phyloP scores from a whole-genome alignment of 495 filamentous ascomycete genomes.

The Coniosporium apollinis region DNA sequence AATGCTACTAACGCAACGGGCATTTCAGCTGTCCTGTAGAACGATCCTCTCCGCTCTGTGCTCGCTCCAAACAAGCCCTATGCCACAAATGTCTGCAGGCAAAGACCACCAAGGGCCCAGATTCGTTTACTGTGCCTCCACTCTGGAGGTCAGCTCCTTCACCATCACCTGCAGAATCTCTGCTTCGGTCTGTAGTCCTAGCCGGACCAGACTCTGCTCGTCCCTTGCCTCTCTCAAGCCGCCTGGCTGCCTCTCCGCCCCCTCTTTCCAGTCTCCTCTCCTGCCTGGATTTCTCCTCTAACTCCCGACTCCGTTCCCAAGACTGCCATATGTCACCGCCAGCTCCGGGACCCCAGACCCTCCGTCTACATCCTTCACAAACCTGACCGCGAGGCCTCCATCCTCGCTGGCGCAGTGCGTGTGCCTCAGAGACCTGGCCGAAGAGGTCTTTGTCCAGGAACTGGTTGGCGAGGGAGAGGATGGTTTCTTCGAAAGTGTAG shows the following conservation, averaged over 20 bases:
- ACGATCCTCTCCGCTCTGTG: too few species aligned
- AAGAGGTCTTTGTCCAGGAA: slow-evolving; percentile 85
- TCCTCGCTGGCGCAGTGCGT: slow-evolving; percentile 60
- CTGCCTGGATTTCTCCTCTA: slow-evolving; percentile 18
- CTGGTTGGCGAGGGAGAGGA: slow-evolving; percentile 67
- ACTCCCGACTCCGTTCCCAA: slow-evolving; percentile 51
- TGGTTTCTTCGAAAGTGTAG: slow-evolving; percentile 81
- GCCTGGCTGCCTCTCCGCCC: slow-evolving; percentile 7
- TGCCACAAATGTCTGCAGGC: slow-evolving; percentile 25
- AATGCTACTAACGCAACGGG: too few species aligned
- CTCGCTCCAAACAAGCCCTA: slow-evolving; percentile 19
- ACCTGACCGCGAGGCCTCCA: slow-evolving; percentile 77
- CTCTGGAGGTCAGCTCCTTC: slow-evolving; percentile 4
- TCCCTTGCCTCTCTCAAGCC: slow-evolving; percentile 13
- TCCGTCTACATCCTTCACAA: slow-evolving; percentile 69
- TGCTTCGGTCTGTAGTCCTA: background rate
- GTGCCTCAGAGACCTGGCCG: slow-evolving; percentile 59
- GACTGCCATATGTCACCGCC: slow-evolving; percentile 61
- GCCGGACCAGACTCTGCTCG: background rate
- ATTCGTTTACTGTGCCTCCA: too few species aligned
- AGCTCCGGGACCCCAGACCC: slow-evolving; percentile 82
- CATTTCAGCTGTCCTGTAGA: too few species aligned
- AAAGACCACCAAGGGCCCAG: slow-evolving; percentile 22
- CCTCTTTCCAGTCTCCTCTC: slow-evolving; percentile 11
- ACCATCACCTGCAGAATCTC: slow-evolving; percentile 3